Conservation (phyloP, 345 rosid genomes). For the Citrus reticulata region DNA sequence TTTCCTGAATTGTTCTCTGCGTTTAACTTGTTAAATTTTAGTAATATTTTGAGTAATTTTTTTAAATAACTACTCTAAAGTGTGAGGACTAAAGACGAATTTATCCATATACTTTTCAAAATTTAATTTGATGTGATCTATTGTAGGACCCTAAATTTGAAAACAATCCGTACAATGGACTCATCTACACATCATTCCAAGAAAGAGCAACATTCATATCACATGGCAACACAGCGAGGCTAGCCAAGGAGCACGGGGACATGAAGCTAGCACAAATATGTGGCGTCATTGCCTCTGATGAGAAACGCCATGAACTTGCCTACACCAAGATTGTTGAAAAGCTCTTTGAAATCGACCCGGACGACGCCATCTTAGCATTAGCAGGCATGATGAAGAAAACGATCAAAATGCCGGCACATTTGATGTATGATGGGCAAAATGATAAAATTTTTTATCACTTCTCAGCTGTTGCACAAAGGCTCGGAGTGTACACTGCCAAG, state of each 20-base stretch:
- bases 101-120: background rate
- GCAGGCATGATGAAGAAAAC: constrained; percentile 37
- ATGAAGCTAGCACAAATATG: constrained; percentile 34
- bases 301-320: constrained; percentile 38
- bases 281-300: constrained; percentile 32
- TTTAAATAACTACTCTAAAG: no score
- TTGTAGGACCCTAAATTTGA: constrained; percentile 64
- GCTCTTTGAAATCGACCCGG: constrained; percentile 32
- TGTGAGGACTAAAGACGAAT: no score
- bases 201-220: constrained; percentile 74
- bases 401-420: constrained; percentile 34
- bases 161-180: constrained; percentile 68
- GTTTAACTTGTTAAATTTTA: no score
- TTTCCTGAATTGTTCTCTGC: no score
- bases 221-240: constrained; percentile 58
- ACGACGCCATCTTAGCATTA: constrained; percentile 24
- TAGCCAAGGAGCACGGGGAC: constrained; percentile 39
- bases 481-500: constrained; percentile 35
- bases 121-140: background rate
- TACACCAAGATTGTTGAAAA: constrained; percentile 35
- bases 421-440: constrained; percentile 32
- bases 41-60: no score
- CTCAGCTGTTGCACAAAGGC: constrained; percentile 33
- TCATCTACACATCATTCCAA: constrained; percentile 75
- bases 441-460: constrained; percentile 29